Evolutionary conservation across 1,284 basidiomycete species (phyloP), one percentile per base, ranked within the genome.

Genomic region (Sphagnurus paluster): DNA sequence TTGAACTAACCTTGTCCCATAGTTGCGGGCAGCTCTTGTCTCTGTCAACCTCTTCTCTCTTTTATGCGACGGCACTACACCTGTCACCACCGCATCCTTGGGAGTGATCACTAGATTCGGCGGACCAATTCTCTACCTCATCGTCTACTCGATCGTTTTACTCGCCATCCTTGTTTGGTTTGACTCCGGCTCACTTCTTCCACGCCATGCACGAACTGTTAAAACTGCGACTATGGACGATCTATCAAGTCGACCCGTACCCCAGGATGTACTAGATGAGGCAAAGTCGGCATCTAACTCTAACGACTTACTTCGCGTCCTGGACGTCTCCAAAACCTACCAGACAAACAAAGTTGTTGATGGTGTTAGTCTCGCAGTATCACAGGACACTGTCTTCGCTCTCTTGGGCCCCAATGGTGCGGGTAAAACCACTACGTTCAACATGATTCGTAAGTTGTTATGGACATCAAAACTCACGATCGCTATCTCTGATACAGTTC

Each of bases 381-480:
- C 77, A 0, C 65, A 64, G 14, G 76, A 87, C 36, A 82, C 82
- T 1, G 76, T 86, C 2, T 87, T 90, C 52, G 84, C 84, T 3
- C 65, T 92, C 52, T 72, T 91, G 13, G 90, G 89, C 3, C 87
- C 88, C 0, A 92, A 91, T 53, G 89, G 89, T 1, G 89, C 87
- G 2, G 85, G 84, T 0, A 91, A 91, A 65, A 90, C 86, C 3
- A 90, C 89, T 0, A 84, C 81, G 0, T 87, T 88, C 63, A 83
- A 87, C 52, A 77, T 87, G 59, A 87, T 88, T 51, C 79, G 84
- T 82, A 55, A 51, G 82, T 32, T 13, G 29, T 71, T 0, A 4
- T 44, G 10, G 30, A 33, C 40, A 19, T 41, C 39, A 10, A 35
- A 4, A 39, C 14, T 37, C 24, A 38, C 2, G 32, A 10, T 2